Conservation (phyloP, 129 eudicot species). For the Flaveria ramosissima region DNA sequence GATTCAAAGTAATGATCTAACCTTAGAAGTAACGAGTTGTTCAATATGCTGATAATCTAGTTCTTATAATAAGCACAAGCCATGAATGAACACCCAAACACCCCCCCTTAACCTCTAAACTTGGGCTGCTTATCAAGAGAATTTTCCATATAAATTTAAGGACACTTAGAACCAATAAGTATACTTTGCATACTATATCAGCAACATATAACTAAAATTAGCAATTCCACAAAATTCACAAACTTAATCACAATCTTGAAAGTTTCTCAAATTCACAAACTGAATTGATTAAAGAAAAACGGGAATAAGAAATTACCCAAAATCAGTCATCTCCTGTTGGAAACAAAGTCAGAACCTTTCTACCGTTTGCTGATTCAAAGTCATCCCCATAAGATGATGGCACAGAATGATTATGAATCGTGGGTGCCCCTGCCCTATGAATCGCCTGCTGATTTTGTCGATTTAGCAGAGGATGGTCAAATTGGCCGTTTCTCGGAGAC, state of each 20-base stretch:
- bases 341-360: slow-evolving; percentile 82
- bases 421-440: slow-evolving; percentile 51
- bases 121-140: too few species aligned
- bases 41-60: neutral
- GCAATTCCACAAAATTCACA: too few species aligned
- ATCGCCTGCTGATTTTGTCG: slow-evolving; percentile 55
- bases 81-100: too few species aligned
- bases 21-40: neutral
- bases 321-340: slow-evolving; percentile 81
- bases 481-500: slow-evolving; percentile 67
- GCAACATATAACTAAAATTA: neutral
- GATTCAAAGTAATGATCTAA: too few species aligned
- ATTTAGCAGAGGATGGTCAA: slow-evolving; percentile 56
- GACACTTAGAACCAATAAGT: neutral
- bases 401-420: slow-evolving; percentile 40
- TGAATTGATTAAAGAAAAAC: too few species aligned
- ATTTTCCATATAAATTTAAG: neutral
- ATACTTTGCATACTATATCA: neutral
- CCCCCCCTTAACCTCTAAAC: neutral
- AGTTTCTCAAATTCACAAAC: slow-evolving; percentile 22
- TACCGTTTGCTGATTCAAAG: slow-evolving; percentile 67
- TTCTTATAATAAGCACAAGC: neutral
- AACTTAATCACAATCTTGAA: too few species aligned
- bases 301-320: slow-evolving; percentile 30
- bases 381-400: slow-evolving; percentile 64